Base-by-base conservation (phyloP, 257 asterid genomes). In the Solanum neorickii region DNA sequence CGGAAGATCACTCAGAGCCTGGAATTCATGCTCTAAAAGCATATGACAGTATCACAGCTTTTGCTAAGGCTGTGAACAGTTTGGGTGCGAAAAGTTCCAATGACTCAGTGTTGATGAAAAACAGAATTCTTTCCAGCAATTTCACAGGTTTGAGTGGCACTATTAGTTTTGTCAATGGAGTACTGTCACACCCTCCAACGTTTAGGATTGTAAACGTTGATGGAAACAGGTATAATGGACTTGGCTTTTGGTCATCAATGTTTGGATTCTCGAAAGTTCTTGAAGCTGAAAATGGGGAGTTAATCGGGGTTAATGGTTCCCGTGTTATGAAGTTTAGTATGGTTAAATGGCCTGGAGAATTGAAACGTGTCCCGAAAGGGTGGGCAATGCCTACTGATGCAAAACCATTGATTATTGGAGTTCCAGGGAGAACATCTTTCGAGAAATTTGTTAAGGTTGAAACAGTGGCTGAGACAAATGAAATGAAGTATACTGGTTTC, bases 341-440 rank as follows among this genome's bases (percentile, higher is more conserved):
- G 29, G 86, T 89, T 37, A 87, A 86, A 73, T 92, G 94, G 94
- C 94, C 94, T 0, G 94, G 92, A 68, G 91, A 89, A 47, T 78
- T 89, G 80, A 68, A 76, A 12, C 86, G 92, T 88, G 86, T 70
- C 33, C 94, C 94, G 7, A 92, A 85, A 83, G 94, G 94, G 35
- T 91, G 93, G 94, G 87, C 88, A 74, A 88, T 88, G 90, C 94
- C 93, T n/a, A 87, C 90, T 60, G 83, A 83, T 83, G 80, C 86
- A 87, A 52, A 83, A 27, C 91, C 91, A 49, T 52, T 91, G 87
- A 88, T 11, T 33, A 91, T 91, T 86, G 93, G 92, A 52, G 89
- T 91, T 87, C 93, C 92, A 3, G 89, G 87, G 9, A 46, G 80
- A 68, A 72, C 86, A 20, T 14, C 68, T 59, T 88, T 88, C n/a